A percentile compares a stretch with the other conserved stretches of the same genome.
Evolutionary conservation across 768 basidiomycete species (phyloP).

Genomic region (Podaxis sp.): DNA sequence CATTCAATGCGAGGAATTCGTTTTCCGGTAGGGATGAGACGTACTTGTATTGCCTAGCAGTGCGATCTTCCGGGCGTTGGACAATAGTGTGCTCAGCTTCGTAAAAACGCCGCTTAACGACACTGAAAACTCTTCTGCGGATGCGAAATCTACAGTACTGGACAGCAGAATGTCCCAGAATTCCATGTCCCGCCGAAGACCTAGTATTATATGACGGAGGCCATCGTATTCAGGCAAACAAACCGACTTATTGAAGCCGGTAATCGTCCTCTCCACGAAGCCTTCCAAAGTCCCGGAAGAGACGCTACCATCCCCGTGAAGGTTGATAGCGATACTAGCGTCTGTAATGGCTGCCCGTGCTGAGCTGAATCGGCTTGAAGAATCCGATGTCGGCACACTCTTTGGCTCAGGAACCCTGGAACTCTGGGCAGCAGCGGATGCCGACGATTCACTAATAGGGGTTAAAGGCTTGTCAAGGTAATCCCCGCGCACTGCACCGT

Average conservation of each 20-base stretch:
- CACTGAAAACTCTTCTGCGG: constrained; percentile 38
- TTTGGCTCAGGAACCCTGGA: too few species aligned
- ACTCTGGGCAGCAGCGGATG: too few species aligned
- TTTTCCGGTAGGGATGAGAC: constrained; percentile 13
- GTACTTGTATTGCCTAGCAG: constrained; percentile 36
- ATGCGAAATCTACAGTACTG: constrained; percentile 42
- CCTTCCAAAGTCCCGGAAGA: constrained; percentile 43
- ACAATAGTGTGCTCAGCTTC: constrained; percentile 27
- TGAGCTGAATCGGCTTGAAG: too few species aligned
- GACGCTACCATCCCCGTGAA: constrained; percentile 29
- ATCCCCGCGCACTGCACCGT: too few species aligned
- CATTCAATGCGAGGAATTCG: neutral
- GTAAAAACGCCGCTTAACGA: constrained; percentile 27
- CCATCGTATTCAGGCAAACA: neutral
- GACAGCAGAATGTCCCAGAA: constrained; percentile 31
- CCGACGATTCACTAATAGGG: too few species aligned
- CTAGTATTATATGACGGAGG: constrained; percentile 17
- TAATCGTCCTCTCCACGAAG: constrained; percentile 38
- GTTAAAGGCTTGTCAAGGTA: too few species aligned
- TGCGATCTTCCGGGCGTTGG: constrained; percentile 27
- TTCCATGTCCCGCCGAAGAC: constrained; percentile 31
- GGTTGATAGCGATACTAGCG: constrained; percentile 17
- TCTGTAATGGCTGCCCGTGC: too few species aligned
- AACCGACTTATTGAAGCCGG: constrained; percentile 30
- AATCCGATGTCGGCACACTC: too few species aligned